phyloP scores from a whole-genome alignment of 1,284 basidiomycete genomes.

The Veloporphyrellus conicus region DNA sequence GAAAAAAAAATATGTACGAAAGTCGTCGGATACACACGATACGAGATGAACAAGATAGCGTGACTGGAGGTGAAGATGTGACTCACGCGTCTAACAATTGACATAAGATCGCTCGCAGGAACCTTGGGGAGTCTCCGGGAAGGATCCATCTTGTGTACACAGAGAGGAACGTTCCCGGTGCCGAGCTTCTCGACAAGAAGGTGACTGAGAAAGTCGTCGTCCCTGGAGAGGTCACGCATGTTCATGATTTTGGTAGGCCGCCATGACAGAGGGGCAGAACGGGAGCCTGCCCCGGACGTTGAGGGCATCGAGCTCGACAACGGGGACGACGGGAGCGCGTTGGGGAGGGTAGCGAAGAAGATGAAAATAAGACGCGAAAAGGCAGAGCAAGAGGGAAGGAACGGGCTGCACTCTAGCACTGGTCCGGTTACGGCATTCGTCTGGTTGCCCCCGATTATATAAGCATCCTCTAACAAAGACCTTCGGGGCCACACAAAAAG shows the following conservation, averaged over 20 bases:
- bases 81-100: constrained; percentile 73
- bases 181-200: constrained; percentile 81
- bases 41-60: constrained; percentile 28
- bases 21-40: constrained; percentile 15
- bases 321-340: constrained; percentile 25
- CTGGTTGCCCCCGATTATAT: constrained; percentile 23
- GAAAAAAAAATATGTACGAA: constrained; percentile 10
- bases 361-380: constrained; percentile 34
- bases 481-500: too few species aligned
- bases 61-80: constrained; percentile 24
- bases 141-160: constrained; percentile 83
- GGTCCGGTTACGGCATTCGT: constrained; percentile 31
- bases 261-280: constrained; percentile 47
- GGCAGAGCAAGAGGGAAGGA: constrained; percentile 27
- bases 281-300: constrained; percentile 33
- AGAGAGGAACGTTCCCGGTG: constrained; percentile 66
- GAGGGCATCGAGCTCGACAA: constrained; percentile 38
- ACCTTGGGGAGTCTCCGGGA: constrained; percentile 69
- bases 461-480: constrained; percentile 17
- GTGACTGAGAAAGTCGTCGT: constrained; percentile 83
- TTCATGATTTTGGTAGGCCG: constrained; percentile 81
- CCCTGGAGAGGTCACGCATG: constrained; percentile 77
- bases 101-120: constrained; percentile 58
- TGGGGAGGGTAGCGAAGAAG: constrained; percentile 10
- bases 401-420: constrained; percentile 17